A percentile compares a stretch with the other conserved stretches of the same genome.
Conservation (phyloP, 2,329 filamentous ascomycete species). For the Scedosporium dehoogii region DNA sequence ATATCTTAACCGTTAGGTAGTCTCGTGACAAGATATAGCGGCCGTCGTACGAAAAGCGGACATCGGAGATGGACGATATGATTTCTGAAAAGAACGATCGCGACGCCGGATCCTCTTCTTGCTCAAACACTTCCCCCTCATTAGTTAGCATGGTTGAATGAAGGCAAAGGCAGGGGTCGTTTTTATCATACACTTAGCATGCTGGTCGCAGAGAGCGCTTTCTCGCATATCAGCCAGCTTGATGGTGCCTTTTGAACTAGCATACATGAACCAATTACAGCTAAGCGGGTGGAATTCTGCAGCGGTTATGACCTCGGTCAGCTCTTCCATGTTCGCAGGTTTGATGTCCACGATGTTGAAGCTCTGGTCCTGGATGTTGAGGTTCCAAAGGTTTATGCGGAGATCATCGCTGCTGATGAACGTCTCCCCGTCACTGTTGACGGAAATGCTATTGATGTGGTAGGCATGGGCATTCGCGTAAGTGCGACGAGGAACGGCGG, state of each 20-base stretch:
- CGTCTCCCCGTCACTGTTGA: slow-evolving; percentile 98
- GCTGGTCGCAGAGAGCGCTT: slow-evolving; percentile 89
- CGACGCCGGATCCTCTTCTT: slow-evolving; percentile 95
- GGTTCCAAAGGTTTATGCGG: slow-evolving; percentile 96
- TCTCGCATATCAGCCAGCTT: slow-evolving; percentile 98
- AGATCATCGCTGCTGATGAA: slow-evolving; percentile 98
- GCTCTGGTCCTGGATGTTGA: slow-evolving; percentile 98
- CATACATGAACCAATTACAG: slow-evolving; percentile 99
- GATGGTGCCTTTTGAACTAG: slow-evolving; percentile 97
- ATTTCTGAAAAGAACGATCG: slow-evolving; percentile 99
- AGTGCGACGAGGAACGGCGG: slow-evolving; percentile 87
- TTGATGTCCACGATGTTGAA: slow-evolving; percentile 99
- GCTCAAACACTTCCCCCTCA: slow-evolving; percentile 71
- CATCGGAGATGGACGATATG: slow-evolving; percentile 97
- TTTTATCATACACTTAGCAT: slow-evolving; percentile 68
- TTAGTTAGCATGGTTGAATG: background rate
- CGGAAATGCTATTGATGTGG: slow-evolving; percentile 99
- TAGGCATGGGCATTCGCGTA: slow-evolving; percentile 98
- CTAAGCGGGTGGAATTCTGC: slow-evolving; percentile 94
- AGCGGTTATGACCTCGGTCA: slow-evolving; percentile 97
- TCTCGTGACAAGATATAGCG: slow-evolving; percentile 96
- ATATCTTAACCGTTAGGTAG: slow-evolving; percentile 98
- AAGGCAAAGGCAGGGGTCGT: background rate
- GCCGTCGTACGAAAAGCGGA: slow-evolving; percentile 93
- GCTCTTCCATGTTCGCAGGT: slow-evolving; percentile 98